A percentile compares a stretch with the other conserved stretches of the same genome.
Evolutionary conservation across 495 filamentous ascomycete genomes (phyloP).

Genomic region (Aspergillus diversus): DNA sequence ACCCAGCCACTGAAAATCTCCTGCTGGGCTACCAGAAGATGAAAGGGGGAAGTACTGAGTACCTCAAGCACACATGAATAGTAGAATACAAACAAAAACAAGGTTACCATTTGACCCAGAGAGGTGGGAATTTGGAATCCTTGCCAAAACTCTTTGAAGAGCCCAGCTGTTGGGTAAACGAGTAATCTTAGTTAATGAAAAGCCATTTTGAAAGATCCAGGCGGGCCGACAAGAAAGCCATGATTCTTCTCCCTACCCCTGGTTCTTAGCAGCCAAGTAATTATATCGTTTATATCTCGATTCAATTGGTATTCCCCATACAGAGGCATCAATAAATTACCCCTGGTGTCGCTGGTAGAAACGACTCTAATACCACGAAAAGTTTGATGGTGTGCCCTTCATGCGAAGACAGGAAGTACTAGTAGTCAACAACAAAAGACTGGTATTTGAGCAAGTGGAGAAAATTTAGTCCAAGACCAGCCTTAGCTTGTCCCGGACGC

Average conservation of each 20-base stretch:
- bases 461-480: background rate
- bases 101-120: background rate
- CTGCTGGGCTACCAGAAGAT: background rate
- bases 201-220: background rate
- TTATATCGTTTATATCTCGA: background rate
- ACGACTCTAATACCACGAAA: background rate
- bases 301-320: background rate
- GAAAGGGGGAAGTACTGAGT: background rate
- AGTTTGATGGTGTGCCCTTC: too few species aligned
- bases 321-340: background rate
- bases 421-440: too few species aligned
- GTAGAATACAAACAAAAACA: background rate
- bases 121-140: background rate
- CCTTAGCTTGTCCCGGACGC: constrained; percentile 8
- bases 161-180: background rate
- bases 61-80: background rate
- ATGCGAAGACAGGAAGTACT: too few species aligned
- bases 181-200: background rate
- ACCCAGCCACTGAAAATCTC: constrained; percentile 3
- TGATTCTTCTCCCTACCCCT: background rate
- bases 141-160: background rate
- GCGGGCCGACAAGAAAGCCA: background rate
- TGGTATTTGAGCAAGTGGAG: background rate
- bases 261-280: background rate
- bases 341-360: background rate